Evolutionary conservation across 2,329 filamentous ascomycete species (phyloP).

Genomic region (Clarireedia homoeocarpa): DNA sequence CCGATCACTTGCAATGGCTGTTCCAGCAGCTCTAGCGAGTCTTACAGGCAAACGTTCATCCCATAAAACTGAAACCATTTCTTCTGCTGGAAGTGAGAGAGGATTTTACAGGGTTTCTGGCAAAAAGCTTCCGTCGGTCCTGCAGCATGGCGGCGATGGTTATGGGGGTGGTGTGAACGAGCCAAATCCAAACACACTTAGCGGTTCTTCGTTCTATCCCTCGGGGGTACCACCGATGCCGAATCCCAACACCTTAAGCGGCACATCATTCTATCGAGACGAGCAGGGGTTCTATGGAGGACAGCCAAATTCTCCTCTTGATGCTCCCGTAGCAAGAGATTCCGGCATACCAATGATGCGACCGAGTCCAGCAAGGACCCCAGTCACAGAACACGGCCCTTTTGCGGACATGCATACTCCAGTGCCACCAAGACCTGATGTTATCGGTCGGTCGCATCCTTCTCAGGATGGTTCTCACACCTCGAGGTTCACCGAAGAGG

Average conservation of each 20-base stretch:
- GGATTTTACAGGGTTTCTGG: constrained; percentile 60
- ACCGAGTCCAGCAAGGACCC: constrained; percentile 57
- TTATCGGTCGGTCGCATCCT: constrained; percentile 35
- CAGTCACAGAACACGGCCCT: constrained; percentile 48
- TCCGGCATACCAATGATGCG: constrained; percentile 54
- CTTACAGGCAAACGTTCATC: constrained; percentile 31
- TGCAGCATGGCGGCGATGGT: constrained; percentile 55
- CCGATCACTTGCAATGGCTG: constrained; percentile 36
- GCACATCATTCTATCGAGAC: constrained; percentile 45
- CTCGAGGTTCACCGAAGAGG: constrained; percentile 40
- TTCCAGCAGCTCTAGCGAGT: constrained; percentile 42
- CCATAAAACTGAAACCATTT: constrained; percentile 27
- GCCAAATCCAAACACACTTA: constrained; percentile 33
- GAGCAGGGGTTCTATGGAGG: constrained; percentile 38
- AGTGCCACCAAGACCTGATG: constrained; percentile 22
- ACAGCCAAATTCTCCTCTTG: constrained; percentile 29
- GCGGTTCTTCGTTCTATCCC: constrained; percentile 43
- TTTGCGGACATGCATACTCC: constrained; percentile 23
- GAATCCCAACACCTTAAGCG: constrained; percentile 36
- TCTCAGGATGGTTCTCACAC: constrained; percentile 38
- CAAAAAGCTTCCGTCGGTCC: constrained; percentile 54
- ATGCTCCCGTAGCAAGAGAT: constrained; percentile 26
- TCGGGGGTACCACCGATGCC: constrained; percentile 3
- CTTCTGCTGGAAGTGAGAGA: constrained; percentile 39
- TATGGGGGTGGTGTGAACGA: constrained; percentile 41